Base-by-base conservation (phyloP, 495 filamentous ascomycete species). In the Aspergillus ostianus region DNA sequence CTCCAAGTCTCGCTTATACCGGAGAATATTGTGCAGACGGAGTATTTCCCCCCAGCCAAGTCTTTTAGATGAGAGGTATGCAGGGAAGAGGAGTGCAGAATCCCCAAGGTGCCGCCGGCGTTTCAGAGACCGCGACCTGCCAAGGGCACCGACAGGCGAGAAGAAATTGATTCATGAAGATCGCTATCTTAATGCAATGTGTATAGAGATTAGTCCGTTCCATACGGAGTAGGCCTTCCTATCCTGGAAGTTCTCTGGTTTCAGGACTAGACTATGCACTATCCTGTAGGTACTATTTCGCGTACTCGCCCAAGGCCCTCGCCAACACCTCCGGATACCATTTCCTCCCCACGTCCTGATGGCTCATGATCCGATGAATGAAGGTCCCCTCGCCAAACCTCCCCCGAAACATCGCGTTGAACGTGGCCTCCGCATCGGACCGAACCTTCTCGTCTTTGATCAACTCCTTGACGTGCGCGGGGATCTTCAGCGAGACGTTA, bases 261-360 rank as follows among this genome's bases (percentile, higher is more conserved):
- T 15, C 19, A 10, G n/a, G 27, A 41, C 26, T 19, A 13, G 13
- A 17, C 19, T 23, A 18, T 4, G 23, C 23, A 26, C 2, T 26
- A 26, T 26, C 4, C 23, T 4, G 23, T 26, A 26, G n/a, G 4
- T 30, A 52, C 41, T 60, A n/a, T 26, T 62, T 57, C 50, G 61
- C 58, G 52, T 67, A 63, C 57, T 77, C 70, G 19, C 67, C 60
- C 26, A 76, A 55, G 0, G 75, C 72, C 56, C 62, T 63, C 7
- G 64, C 71, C 47, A 91, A 70, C 20, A 90, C 76, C 29, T 90
- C 85, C 0, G 87, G 88, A 73, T 90, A 92, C 87, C 90, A 93
- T 70, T 86, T 71, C 73, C 90, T 84, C 0, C 89, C 92, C 2
- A 97, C 92, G 73, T 96, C 92, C 12, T 89, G 90, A 73, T 97